Conservation (phyloP, 257 asterid genomes). For the Eustoma russellianum region DNA sequence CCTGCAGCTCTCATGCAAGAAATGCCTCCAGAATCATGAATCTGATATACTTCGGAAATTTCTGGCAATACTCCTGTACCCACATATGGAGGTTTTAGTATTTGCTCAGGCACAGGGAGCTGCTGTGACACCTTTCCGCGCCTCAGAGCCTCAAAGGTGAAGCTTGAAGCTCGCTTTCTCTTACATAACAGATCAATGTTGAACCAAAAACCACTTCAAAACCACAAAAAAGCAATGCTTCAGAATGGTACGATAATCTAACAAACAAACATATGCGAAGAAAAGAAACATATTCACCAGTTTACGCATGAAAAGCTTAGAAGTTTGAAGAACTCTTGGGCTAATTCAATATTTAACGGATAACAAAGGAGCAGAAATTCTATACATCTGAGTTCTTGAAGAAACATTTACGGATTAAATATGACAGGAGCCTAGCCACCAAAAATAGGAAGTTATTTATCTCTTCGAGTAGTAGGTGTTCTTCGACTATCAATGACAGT, state of each 20-base stretch:
- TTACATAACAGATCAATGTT: slow-evolving; percentile 11
- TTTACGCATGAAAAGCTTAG: neutral
- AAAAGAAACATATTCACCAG: neutral
- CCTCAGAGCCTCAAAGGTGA: slow-evolving; percentile 61
- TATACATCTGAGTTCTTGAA: no score
- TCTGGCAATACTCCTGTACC: slow-evolving; percentile 59
- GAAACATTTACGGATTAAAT: no score
- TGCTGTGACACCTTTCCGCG: slow-evolving; percentile 80
- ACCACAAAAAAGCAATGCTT: neutral
- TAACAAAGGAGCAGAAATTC: no score
- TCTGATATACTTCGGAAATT: slow-evolving; percentile 57
- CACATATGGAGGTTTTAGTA: slow-evolving; percentile 74
- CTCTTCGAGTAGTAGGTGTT: neutral
- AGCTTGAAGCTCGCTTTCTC: slow-evolving; percentile 71
- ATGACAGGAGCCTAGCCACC: neutral
- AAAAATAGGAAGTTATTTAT: neutral
- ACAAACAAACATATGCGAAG: neutral
- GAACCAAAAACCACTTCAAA: slow-evolving; percentile 1
- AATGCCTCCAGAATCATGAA: slow-evolving; percentile 75
- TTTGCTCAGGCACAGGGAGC: slow-evolving; percentile 83
- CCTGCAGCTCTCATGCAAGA: slow-evolving; percentile 82
- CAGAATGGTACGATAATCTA: neutral
- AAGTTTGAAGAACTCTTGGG: no score
- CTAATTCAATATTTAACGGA: neutral
- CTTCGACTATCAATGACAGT: neutral